A percentile compares a stretch with the other conserved stretches of the same genome.
These are phyloP conservation scores for Sporodiniella umbellata DNA, from an alignment of 371 early-diverging fungal species.

Conservation along the genomic window DNA sequence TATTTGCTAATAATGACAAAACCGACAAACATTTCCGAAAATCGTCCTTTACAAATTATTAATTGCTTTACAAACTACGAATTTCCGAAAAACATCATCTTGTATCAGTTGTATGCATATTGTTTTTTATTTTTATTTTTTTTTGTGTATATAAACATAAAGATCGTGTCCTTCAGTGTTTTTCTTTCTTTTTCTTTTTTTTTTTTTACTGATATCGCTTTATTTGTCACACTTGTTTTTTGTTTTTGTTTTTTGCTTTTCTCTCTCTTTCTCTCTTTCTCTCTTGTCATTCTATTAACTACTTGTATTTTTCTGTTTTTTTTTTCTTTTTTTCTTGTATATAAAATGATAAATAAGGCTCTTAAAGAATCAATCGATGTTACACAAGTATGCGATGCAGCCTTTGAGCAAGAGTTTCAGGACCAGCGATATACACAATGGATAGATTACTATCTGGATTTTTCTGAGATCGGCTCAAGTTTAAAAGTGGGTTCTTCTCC, in stretches of 20 bases:
- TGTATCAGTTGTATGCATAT: not conserved
- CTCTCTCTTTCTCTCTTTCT: not conserved
- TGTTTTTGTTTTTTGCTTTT: not conserved
- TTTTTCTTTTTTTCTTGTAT: too few relatives aligned
- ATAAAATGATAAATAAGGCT: too few relatives aligned
- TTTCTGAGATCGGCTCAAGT: not conserved
- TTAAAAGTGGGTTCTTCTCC: not conserved
- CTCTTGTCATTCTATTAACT: not conserved
- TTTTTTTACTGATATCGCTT: too few relatives aligned
- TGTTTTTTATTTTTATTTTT: too few relatives aligned
- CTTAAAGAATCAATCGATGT: slow-evolving; percentile 3
- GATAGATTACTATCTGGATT: slow-evolving; percentile 15
- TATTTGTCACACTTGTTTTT: not conserved
- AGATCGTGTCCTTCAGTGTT: not conserved
- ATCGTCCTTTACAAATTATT: too few relatives aligned
- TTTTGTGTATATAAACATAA: not conserved
- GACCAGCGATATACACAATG: slow-evolving; percentile 4
- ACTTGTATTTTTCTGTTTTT: not conserved
- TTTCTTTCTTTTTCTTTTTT: too few relatives aligned
- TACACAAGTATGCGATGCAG: not conserved
- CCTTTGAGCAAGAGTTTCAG: slow-evolving; percentile 14
- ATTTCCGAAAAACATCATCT: too few relatives aligned
- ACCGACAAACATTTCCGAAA: too few relatives aligned
- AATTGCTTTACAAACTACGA: too few relatives aligned
- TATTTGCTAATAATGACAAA: too few relatives aligned